These are phyloP conservation scores for Ophiobolus disseminans DNA, from an alignment of 2,329 filamentous ascomycete species.

Conservation along the genomic window DNA sequence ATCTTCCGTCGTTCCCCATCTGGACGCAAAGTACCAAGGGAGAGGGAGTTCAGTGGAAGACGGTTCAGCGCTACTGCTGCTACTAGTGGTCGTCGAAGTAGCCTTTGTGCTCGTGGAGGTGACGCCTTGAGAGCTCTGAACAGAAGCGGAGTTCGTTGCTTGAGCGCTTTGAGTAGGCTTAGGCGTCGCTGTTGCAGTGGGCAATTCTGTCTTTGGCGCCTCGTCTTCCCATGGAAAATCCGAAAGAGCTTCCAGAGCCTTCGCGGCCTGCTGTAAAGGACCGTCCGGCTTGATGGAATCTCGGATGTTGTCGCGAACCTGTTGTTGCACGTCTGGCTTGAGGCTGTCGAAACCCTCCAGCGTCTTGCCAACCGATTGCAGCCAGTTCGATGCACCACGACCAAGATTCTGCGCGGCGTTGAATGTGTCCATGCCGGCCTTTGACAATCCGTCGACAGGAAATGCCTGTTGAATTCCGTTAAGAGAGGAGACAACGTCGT, in stretches of 20 bases:
- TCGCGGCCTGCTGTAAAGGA: conserved; percentile 6
- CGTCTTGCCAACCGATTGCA: conserved; percentile 15
- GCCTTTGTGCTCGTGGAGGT: neutral
- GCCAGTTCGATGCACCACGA: conserved; percentile 15
- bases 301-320: conserved; percentile 7
- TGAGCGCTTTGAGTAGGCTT: neutral
- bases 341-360: conserved; percentile 13
- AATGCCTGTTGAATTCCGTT: conserved; percentile 25
- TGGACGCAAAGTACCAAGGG: neutral
- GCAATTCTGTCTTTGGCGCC: conserved; percentile 4
- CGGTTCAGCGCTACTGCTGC: conserved; percentile 2
- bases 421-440: conserved; percentile 6
- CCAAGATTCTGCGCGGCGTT: conserved; percentile 13
- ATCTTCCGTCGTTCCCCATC: neutral
- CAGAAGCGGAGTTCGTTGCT: neutral
- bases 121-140: neutral
- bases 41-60: neutral
- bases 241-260: conserved; percentile 13
- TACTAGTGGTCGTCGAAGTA: neutral
- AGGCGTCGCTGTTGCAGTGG: conserved; percentile 4
- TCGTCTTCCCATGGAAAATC: conserved; percentile 22
- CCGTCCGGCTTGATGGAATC: conserved; percentile 12
- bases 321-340: conserved; percentile 7
- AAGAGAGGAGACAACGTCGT: conserved; percentile 12
- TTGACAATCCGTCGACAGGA: conserved; percentile 4